phyloP scores from a whole-genome alignment of 306 rosid species.

The Abrus precatorius region DNA sequence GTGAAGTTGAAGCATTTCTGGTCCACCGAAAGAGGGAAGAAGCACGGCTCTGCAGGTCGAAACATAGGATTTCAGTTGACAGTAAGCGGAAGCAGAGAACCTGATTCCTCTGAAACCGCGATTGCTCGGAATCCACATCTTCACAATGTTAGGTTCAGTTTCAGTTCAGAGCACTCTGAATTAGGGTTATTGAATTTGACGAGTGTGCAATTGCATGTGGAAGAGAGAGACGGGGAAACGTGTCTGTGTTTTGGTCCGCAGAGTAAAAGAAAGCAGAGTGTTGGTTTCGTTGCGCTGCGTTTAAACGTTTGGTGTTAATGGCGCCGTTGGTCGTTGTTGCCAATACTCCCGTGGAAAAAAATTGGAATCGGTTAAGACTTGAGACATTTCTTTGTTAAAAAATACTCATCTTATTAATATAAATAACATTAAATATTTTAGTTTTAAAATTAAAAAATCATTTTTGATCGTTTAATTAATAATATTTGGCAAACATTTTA shows the following conservation, averaged over 20 bases:
- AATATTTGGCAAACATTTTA: no score
- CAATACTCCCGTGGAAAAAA: not conserved
- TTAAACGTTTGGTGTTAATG: slow-evolving; percentile 34
- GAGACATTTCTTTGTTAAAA: no score
- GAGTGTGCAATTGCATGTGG: slow-evolving; percentile 36
- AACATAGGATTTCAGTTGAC: slow-evolving; percentile 21
- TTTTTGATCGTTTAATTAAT: no score
- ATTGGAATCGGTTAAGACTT: not conserved
- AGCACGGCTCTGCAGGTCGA: slow-evolving; percentile 80
- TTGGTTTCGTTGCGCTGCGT: slow-evolving; percentile 11
- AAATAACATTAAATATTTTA: no score
- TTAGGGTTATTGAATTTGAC: not conserved
- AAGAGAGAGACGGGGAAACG: slow-evolving; percentile 50
- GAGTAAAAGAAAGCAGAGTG: not conserved
- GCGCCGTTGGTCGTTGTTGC: slow-evolving; percentile 41
- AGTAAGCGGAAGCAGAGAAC: slow-evolving; percentile 53
- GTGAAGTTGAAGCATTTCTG: slow-evolving; percentile 71
- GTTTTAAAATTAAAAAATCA: no score
- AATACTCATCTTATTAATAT: no score
- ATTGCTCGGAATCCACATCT: slow-evolving; percentile 46
- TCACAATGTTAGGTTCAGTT: not conserved
- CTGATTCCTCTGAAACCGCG: slow-evolving; percentile 15
- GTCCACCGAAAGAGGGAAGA: slow-evolving; percentile 81
- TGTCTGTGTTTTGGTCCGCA: slow-evolving; percentile 69
- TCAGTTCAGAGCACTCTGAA: not conserved